phyloP scores from a whole-genome alignment of 2,329 filamentous ascomycete species.

The Akanthomyces muscarius region DNA sequence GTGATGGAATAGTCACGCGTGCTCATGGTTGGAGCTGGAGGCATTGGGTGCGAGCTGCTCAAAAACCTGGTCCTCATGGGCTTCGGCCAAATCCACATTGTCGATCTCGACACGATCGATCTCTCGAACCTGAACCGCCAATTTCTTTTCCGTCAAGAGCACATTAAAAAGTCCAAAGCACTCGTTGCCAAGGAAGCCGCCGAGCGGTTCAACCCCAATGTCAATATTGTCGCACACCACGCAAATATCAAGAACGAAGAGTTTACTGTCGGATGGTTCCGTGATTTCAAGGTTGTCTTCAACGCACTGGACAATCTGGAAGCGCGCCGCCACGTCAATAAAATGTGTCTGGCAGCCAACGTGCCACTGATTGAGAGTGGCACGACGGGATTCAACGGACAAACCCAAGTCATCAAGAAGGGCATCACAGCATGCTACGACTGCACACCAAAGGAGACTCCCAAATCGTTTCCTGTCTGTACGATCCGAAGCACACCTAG shows the following conservation, averaged over 20 bases:
- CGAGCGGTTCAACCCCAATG: slow-evolving; percentile 81
- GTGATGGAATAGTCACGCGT: slow-evolving; percentile 62
- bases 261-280: slow-evolving; percentile 88
- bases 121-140: slow-evolving; percentile 96
- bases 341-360: slow-evolving; percentile 90
- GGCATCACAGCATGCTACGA: slow-evolving; percentile 93
- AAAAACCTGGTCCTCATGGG: slow-evolving; percentile 93
- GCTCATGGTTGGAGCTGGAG: slow-evolving; percentile 91
- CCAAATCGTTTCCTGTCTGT: slow-evolving; percentile 92
- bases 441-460: slow-evolving; percentile 82
- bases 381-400: slow-evolving; percentile 95
- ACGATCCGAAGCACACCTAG: slow-evolving; percentile 95
- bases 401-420: slow-evolving; percentile 95
- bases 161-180: slow-evolving; percentile 97
- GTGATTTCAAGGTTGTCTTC: slow-evolving; percentile 79
- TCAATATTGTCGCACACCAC: slow-evolving; percentile 83
- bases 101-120: slow-evolving; percentile 98
- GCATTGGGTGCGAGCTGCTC: slow-evolving; percentile 94
- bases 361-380: slow-evolving; percentile 93
- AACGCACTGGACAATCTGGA: slow-evolving; percentile 97
- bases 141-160: slow-evolving; percentile 92
- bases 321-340: slow-evolving; percentile 89
- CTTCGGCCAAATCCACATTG: slow-evolving; percentile 89
- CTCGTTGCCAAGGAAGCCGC: slow-evolving; percentile 91
- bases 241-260: slow-evolving; percentile 88